Base-by-base conservation (phyloP, 2,329 filamentous ascomycete genomes). In the Chaetomiaceae sp. region DNA sequence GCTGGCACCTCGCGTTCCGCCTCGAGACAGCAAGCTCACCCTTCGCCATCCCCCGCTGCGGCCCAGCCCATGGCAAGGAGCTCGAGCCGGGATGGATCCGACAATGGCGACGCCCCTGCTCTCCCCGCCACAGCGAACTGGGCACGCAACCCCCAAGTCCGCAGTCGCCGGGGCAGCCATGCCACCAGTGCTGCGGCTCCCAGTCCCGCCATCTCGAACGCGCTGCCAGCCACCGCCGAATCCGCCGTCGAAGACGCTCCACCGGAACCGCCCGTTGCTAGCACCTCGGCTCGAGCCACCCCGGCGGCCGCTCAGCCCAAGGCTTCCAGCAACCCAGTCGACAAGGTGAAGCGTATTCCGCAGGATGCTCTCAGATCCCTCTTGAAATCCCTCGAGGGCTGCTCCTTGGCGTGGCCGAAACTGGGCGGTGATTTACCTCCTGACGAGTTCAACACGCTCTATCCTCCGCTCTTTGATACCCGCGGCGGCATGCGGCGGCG, bases 41-140 rank as follows among this genome's bases (percentile, higher is more conserved):
- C 69, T 25, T 65, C 66, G 43, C 57, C 70, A 47, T 59, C 65
- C 38, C 55, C 66, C 5, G 66, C 71, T 6, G 68, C 69, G 12
- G 72, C 79, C 4, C 81, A 84, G 58, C 70, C 78, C n/a, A 90
- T 93, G 85, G 77, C 76, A 27, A 79, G 87, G 34, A 85, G 89
- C 54, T 75, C 79, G n/a, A 91, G 86, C 68, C 90, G 87, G 64
- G 88, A 95, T 53, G 84, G 80, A 9, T 83, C 85, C 0, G 81
- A 85, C 49, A 79, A 75, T 61, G 82, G 79, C n/a, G 92, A 96
- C 63, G 85, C 85, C 3, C 90, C 93, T 34, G 93, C 90, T n/a
- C 74, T 99, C 37, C 95, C 93, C 2, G 89, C 91, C 1, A 90
- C 91, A 3, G 93, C 92, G 4, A 96, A 86, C 64, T 99, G 93